Evolutionary conservation across 1,139 yeast species (phyloP).

Genomic region (Meyerozyma athensensis): DNA sequence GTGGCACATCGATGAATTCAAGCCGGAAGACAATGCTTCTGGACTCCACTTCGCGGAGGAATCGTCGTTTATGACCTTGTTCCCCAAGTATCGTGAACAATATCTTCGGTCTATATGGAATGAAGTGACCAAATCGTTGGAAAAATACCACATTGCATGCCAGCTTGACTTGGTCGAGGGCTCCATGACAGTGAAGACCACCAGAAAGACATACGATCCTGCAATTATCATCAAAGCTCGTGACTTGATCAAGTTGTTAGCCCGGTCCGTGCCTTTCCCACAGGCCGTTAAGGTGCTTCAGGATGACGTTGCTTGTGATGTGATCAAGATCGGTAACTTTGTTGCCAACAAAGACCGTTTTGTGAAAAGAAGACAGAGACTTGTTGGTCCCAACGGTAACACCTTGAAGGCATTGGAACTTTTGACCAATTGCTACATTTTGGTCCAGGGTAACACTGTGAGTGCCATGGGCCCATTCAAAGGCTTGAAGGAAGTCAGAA

Average conservation of each 20-base stretch:
- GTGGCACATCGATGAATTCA: slow-evolving; percentile 88
- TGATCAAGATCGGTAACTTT: slow-evolving; percentile 87
- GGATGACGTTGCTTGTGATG: slow-evolving; percentile 94
- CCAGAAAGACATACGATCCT: slow-evolving; percentile 93
- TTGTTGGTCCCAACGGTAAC: slow-evolving; percentile 96
- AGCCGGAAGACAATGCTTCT: slow-evolving; percentile 80
- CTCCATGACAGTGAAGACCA: slow-evolving; percentile 93
- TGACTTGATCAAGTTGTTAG: slow-evolving; percentile 86
- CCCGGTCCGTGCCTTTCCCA: slow-evolving; percentile 95
- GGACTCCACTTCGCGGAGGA: slow-evolving; percentile 92
- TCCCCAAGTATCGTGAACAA: slow-evolving; percentile 94
- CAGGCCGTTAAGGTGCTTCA: slow-evolving; percentile 90
- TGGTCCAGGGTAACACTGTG: slow-evolving; percentile 97
- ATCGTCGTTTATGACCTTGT: slow-evolving; percentile 87
- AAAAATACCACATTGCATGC: slow-evolving; percentile 70
- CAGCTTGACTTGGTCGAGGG: slow-evolving; percentile 92
- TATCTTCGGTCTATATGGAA: slow-evolving; percentile 90
- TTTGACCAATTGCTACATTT: slow-evolving; percentile 85
- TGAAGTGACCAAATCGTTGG: slow-evolving; percentile 80
- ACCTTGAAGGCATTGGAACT: slow-evolving; percentile 93
- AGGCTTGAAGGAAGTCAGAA: slow-evolving; percentile 86
- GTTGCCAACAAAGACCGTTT: slow-evolving; percentile 91
- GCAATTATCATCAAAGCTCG: slow-evolving; percentile 91
- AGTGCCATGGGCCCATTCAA: slow-evolving; percentile 96
- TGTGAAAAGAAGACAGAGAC: slow-evolving; percentile 90